Base-by-base conservation (phyloP, 768 basidiomycete genomes). In the Phaeotremella skinneri region DNA sequence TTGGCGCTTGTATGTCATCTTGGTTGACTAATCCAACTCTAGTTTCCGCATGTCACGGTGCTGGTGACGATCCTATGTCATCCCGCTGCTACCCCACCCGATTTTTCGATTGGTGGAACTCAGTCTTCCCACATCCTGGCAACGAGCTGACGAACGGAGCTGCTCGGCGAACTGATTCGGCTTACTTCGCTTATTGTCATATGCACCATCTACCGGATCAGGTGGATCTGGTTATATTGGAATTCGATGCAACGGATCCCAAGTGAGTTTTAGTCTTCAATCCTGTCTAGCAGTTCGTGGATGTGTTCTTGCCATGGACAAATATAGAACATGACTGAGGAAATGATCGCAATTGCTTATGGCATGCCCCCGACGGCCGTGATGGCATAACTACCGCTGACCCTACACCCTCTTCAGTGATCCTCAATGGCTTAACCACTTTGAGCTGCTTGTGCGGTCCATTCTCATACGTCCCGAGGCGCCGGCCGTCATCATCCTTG, bases 121-220 rank as follows among this genome's bases (percentile, higher is more conserved):
- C 82, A 53, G 84, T 98, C n/a, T 99, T 99, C 79, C 96, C 96
- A 0, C 91, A 99, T 77, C 94, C 94, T 0, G 90, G 89, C 0
- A 91, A 91, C 1, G 93, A 98, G 76, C 83, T 99, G 66, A 99
- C 96, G 29, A 99, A 99, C 76, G 96, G 96, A 29, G 96, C 94
- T 2, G 89, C 93, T 83, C 83, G 93, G n/a, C 84, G 85, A 43
- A 91, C 92, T 27, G 88, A 88, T 77, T 91, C 93, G 1, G 86
- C 85, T 11, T 99, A 99, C 80, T 99, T 93, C 80, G 88, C 87
- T 9, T 98, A 86, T 79, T 99, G 96, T 81, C 88, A 85, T 62
- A 83, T 83, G 4, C 93, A 96, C 67, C 96, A 99, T 73, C 81
- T 98, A 2, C 96, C 96, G 2, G 96, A 99, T 73, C 80, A 85